Evolutionary conservation across 345 rosid genomes (phyloP), one percentile per base, ranked within the genome.

Genomic region (Corchorus olitorius): DNA sequence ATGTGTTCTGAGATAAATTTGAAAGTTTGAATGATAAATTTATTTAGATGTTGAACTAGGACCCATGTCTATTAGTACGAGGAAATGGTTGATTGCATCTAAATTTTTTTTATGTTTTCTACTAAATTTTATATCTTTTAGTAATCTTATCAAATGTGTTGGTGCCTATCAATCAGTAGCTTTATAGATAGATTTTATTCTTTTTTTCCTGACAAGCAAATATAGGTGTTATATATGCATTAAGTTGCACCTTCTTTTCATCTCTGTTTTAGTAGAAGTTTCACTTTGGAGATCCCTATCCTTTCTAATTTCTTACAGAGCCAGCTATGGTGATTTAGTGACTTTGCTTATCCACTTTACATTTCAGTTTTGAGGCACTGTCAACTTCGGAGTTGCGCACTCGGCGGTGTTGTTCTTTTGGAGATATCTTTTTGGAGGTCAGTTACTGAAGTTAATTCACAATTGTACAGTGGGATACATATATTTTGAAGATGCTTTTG

Each of bases 391-490:
- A 43, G 70, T 16, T 10, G 34, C 12, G 9, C 8, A 1, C 12
- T 65, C 52, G 19, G n/a, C 52, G 10, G 49, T 65, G 27, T 20
- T 50, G n/a, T 22, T 4, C 17, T 6, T 46, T 65, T 3, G 17
- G 45, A 1, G 49, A 17, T 3, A 6, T 37, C 11, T 8, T 63
- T 63, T 39, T 64, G 12, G 67, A n/a, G 9, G 2, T 56, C 13
- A 6, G 12, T 15, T 62, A 15, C 41, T n/a, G 49, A 65, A 12
- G 54, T 66, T 45, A 20, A 20, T 66, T 45, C 54, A 46, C 17
- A 66, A 46, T 46, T 46, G 71, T 66, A 45, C n/a, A 13, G 55
- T 46, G 53, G 11, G 37, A 66, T 66, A 53, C 17, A 66, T 45
- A 20, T 66, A 5, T 46, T 46, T 43, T 46, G 54, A 46, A 66